Base-by-base conservation (phyloP, 768 basidiomycete genomes). In the Mycena kentingensis region DNA sequence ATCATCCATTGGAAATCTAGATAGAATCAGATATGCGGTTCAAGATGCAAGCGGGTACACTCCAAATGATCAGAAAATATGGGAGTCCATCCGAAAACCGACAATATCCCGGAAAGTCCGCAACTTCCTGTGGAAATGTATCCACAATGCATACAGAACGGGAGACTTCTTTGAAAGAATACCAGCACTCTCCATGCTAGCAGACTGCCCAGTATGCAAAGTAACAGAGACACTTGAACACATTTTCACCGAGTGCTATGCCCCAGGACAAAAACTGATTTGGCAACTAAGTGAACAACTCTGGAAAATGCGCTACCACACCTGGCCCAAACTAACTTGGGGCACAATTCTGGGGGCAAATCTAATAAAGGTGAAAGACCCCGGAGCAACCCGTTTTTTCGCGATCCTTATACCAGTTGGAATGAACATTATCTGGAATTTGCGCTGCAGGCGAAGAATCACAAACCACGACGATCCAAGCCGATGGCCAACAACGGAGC, bases 131-230 rank as follows among this genome's bases (percentile, higher is more conserved):
- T 67, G 50, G 38, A 54, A 49, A 25, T 46, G 39, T 10, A 27
- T 63, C 13, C 47, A 58, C 24, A 35, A 46, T 11, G 19, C 46
- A 3, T 55, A 51, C 32, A 24, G 39, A 29, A 35, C 51, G 2
- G 56, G 63, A 1, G 34, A 43, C 7, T 63, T 42, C 49, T 66
- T 62, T 63, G 5, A 4, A 15, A 43, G 46, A 0, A 56, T 61
- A 10, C 27, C 49, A 1, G 49, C 43, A 3, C 34, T 15, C n/a
- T 47, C 53, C 41, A 22, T 12, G 0, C 5, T 39, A n/a, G 44
- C 28, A 3, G 1, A 5, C 16, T 60, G 58, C 37, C 8, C 13
- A 0, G 16, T n/a, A 1, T 62, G 60, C 22, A n/a, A 12, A 1
- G 26, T 36, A 3, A 28, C 10, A 0, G 61, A 60, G 47, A 35